Evolutionary conservation across 495 filamentous ascomycete genomes (phyloP), one percentile per base, ranked within the genome.

Genomic region (Lichenothelia convexa): DNA sequence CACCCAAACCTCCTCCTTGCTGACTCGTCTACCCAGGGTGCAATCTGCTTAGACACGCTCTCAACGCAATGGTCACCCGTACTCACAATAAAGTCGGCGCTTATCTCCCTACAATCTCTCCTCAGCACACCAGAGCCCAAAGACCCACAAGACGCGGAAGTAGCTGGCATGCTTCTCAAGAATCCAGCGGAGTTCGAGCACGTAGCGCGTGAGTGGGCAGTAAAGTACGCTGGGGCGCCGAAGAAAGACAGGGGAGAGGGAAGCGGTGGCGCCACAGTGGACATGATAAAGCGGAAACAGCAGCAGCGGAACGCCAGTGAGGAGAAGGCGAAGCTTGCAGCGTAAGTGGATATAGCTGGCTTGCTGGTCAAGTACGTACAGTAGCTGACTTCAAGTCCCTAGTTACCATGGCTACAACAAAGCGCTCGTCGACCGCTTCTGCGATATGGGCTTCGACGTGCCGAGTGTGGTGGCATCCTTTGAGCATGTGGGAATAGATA

Each of bases 91-190:
- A 95, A 94, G 61, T 89, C 83, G 33, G 81, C 91, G 20, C 70
- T 97, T 18, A 68, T 95, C 36, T 93, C 86, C 11, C 63, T 97
- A 13, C 87, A 94, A 54, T 87, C 81, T 30, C 73, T 97, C 8
- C 79, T 97, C 46, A 82, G 78, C 59, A 80, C 80, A 7, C 89
- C 89, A 1, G 89, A 97, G 57, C 89, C 89, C 5, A 89, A 87
- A 44, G 89, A 97, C 48, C 89, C 89, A 2, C 89, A 97, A 57
- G 89, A 97, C 54, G 85, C 84, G 23, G 86, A 94, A 56, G 89
- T 95, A 2, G 89, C 89, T 4, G 73, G 68, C 43, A 93, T 93
- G 86, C 67, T 95, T 49, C 67, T 93, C 17, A 66, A 72, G 8
- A 67, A 75, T 27, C 81, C 80, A 0, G 68, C 77, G 33, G 72